Percentiles rank a stretch among this genome's conserved stretches.
Conservation (phyloP, 345 rosid genomes). For the Punica granatum region DNA sequence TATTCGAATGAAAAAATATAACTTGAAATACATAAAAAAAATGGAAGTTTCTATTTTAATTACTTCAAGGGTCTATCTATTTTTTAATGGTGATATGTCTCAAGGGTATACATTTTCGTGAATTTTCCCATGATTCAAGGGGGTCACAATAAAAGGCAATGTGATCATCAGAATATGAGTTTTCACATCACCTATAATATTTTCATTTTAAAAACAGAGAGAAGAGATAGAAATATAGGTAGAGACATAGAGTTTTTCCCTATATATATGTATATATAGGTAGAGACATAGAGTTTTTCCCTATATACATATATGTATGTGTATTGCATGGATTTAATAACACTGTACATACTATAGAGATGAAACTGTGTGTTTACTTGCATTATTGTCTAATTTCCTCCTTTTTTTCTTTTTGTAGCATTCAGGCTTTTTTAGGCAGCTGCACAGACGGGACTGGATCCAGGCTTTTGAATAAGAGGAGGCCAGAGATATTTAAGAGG, state of each 20-base stretch:
- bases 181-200: constrained; percentile 14
- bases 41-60: background rate
- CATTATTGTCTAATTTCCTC: background rate
- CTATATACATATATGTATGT: no score
- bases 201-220: constrained; percentile 1
- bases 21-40: background rate
- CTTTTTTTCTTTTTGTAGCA: background rate
- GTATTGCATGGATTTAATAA: no score
- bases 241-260: no score
- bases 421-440: background rate
- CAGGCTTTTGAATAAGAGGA: no score
- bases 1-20: no score
- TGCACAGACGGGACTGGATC: no score
- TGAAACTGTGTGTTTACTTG: background rate
- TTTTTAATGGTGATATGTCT: background rate
- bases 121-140: constrained; percentile 1
- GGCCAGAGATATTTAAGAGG: no score
- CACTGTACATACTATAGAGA: background rate
- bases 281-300: no score
- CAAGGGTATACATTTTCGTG: background rate
- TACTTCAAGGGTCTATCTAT: background rate
- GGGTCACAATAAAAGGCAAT: constrained; percentile 4
- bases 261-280: no score
- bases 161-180: constrained; percentile 9
- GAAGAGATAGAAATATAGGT: background rate